Conservation (phyloP, 148 eudicot genomes). For the Heliamphora exappendiculata region DNA sequence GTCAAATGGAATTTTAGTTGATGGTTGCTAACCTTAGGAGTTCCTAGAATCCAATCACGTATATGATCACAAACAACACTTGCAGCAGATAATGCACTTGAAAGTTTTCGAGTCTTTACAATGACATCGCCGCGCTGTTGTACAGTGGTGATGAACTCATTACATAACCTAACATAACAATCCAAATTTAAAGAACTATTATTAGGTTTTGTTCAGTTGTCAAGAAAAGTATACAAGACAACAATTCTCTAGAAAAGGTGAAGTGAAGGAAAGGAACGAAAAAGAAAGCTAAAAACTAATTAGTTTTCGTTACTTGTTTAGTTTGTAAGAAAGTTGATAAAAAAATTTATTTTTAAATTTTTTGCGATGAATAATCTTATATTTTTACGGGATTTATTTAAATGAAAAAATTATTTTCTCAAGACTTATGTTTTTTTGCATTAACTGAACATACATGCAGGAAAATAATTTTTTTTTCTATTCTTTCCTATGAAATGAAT, state of each 20-base stretch:
- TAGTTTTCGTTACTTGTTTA: too few relatives aligned
- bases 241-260: background rate
- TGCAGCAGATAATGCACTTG: constrained; percentile 1
- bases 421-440: too few relatives aligned
- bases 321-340: too few relatives aligned
- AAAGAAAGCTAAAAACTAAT: background rate
- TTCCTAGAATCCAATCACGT: background rate
- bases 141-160: background rate
- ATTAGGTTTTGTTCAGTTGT: too few relatives aligned
- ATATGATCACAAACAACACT: background rate
- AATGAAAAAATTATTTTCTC: too few relatives aligned
- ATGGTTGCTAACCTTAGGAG: background rate
- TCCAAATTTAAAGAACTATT: background rate
- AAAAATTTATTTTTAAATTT: too few relatives aligned
- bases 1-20: background rate
- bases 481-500: too few relatives aligned
- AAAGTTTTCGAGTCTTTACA: background rate
- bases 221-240: too few relatives aligned
- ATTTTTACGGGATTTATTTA: too few relatives aligned
- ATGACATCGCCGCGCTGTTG: background rate
- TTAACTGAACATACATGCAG: too few relatives aligned
- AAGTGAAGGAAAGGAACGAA: background rate
- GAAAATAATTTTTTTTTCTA: too few relatives aligned
- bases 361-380: too few relatives aligned
- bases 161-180: background rate